Conservation (phyloP, 352 stramenopile species). For the Globisporangium radiosum region DNA sequence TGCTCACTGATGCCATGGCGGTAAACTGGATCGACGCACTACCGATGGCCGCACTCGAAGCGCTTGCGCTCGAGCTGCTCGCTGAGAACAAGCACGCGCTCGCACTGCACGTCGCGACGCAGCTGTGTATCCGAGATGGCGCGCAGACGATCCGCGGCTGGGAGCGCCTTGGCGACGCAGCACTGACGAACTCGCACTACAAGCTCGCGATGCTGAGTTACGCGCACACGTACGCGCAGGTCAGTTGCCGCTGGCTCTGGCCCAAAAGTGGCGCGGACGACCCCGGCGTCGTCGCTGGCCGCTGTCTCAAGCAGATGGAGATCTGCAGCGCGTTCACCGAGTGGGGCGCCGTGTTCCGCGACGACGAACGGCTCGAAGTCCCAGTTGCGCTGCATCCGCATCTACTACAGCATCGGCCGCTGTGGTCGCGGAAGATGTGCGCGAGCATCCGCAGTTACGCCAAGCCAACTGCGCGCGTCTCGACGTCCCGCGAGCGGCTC, state of each 20-base stretch:
- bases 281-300: not conserved
- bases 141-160: conserved; percentile 19
- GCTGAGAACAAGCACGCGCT: conserved; percentile 17
- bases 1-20: conserved; percentile 7
- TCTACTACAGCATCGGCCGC: conserved; percentile 19
- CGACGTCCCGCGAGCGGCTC: conserved; percentile 5
- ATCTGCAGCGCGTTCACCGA: conserved; percentile 22
- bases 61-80: conserved; percentile 22
- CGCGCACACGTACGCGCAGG: conserved; percentile 10
- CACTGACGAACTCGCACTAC: conserved; percentile 11
- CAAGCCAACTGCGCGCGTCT: not conserved
- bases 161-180: conserved; percentile 26
- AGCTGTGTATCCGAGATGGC: conserved; percentile 15
- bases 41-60: conserved; percentile 23
- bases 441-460: not conserved
- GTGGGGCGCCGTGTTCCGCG: conserved; percentile 24
- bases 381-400: conserved; percentile 11
- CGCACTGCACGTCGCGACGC: conserved; percentile 21
- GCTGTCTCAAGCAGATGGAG: conserved; percentile 17
- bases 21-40: conserved; percentile 9
- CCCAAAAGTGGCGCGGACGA: too few species aligned
- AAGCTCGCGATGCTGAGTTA: conserved; percentile 41
- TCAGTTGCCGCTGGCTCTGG: too few species aligned
- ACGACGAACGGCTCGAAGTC: conserved; percentile 24
- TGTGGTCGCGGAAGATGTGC: conserved; percentile 17